Evolutionary conservation across 768 basidiomycete genomes (phyloP).

Genomic region (Tylopilus rubrobrunneus): DNA sequence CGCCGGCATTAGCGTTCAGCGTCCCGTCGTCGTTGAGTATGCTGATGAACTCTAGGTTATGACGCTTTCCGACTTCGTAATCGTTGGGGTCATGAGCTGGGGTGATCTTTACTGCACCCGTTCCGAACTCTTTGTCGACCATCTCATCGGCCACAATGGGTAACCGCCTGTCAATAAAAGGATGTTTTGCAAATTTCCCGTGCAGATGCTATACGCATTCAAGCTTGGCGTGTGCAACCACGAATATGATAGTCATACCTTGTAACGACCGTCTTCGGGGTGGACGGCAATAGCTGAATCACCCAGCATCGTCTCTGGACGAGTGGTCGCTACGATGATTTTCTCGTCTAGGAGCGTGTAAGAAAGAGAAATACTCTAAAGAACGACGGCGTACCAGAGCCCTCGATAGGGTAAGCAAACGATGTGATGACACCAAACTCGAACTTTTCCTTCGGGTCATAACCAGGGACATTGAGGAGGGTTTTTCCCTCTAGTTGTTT

Average conservation of each 20-base stretch:
- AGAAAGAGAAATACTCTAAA: neutral
- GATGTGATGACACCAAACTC: conserved; percentile 96
- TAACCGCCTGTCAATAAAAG: conserved; percentile 80
- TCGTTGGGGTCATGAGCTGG: conserved; percentile 98
- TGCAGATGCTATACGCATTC: conserved; percentile 65
- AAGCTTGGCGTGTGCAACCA: neutral
- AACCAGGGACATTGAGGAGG: conserved; percentile 86
- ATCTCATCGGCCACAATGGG: conserved; percentile 87
- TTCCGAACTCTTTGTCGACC: conserved; percentile 95
- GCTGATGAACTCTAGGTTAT: conserved; percentile 88
- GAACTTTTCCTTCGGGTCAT: conserved; percentile 91
- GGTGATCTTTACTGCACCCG: conserved; percentile 98
- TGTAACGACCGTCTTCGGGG: conserved; percentile 88
- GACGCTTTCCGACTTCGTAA: conserved; percentile 88
- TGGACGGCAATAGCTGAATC: conserved; percentile 98
- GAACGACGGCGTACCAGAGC: conserved; percentile 52
- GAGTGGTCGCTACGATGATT: conserved; percentile 92
- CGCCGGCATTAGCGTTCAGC: conserved; percentile 84
- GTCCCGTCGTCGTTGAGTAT: conserved; percentile 97
- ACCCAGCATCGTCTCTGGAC: conserved; percentile 98
- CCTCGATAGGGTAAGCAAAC: conserved; percentile 92
- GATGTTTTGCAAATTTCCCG: conserved; percentile 87
- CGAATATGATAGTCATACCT: conserved; percentile 34
- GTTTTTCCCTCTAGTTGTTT: conserved; percentile 84
- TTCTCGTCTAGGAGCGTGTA: conserved; percentile 59